Conservation (phyloP, 768 basidiomycete species). For the Mrakia gelida region DNA sequence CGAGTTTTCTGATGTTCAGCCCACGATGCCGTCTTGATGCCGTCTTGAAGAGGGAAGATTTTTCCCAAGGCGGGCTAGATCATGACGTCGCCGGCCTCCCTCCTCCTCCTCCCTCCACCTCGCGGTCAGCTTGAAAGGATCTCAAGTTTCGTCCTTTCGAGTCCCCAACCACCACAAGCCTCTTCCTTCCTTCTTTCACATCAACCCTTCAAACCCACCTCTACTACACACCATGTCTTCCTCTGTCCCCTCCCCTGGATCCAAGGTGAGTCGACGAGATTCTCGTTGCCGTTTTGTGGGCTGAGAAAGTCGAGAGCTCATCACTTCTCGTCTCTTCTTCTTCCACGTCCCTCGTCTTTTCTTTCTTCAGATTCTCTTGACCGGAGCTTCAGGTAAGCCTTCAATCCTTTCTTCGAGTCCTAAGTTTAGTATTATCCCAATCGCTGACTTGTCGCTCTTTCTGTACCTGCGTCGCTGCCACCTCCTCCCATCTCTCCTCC, state of each 20-base stretch:
- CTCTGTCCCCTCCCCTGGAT: conserved; percentile 8
- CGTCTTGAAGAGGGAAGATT: too few species aligned
- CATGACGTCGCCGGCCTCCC: too few species aligned
- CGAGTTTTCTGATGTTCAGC: too few species aligned
- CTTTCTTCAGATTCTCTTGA: conserved; percentile 32
- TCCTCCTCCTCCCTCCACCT: too few species aligned
- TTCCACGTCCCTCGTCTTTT: neutral
- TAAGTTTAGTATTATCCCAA: too few species aligned
- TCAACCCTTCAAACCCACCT: neutral
- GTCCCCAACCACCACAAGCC: too few species aligned
- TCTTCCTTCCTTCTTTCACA: neutral
- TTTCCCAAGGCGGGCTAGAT: too few species aligned
- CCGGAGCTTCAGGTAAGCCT: conserved; percentile 32
- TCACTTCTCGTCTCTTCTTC: neutral
- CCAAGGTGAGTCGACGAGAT: neutral
- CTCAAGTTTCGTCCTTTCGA: too few species aligned
- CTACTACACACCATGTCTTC: neutral
- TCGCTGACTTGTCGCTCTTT: too few species aligned
- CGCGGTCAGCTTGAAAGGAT: too few species aligned
- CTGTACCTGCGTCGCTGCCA: neutral
- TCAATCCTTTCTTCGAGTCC: too few species aligned
- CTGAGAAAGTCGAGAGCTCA: neutral
- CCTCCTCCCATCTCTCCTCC: neutral
- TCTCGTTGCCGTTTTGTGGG: neutral
- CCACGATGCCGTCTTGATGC: too few species aligned